Conservation (phyloP, 805 yeast species). For the Yarrowia deformans region DNA sequence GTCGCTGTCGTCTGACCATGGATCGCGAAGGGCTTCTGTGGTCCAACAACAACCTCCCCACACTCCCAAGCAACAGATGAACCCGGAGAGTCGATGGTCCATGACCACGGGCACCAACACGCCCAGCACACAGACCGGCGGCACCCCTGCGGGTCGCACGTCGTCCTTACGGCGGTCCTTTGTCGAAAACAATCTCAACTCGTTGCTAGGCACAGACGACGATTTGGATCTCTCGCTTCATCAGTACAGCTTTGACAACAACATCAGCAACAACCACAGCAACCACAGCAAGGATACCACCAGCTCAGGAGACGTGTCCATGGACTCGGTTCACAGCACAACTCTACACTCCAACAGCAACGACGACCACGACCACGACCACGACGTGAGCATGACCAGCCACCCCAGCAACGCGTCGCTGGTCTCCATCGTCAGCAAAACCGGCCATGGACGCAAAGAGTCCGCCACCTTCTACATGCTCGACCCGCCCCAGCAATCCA, state of each 20-base stretch:
- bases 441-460: constrained; percentile 25
- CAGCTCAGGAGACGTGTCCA: constrained; percentile 4
- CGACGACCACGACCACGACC: constrained; percentile 6
- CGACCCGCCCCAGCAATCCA: constrained; percentile 20
- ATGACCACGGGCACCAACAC: constrained; percentile 34
- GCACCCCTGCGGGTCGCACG: constrained; percentile 13
- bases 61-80: constrained; percentile 39
- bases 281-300: background rate
- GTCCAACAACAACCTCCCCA: constrained; percentile 43
- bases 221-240: constrained; percentile 25
- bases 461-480: constrained; percentile 36
- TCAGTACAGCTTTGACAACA: background rate
- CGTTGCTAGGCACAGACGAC: constrained; percentile 6
- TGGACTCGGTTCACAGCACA: background rate
- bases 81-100: constrained; percentile 17
- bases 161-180: constrained; percentile 17
- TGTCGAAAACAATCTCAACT: constrained; percentile 38
- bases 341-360: background rate
- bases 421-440: constrained; percentile 14
- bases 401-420: constrained; percentile 14
- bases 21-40: constrained; percentile 37
- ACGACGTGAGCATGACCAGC: constrained; percentile 13
- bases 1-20: constrained; percentile 38
- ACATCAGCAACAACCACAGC: too few species aligned
- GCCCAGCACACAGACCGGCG: constrained; percentile 14